Base-by-base conservation (phyloP, 2,329 filamentous ascomycete species). In the Pestalotiopsis sp. region DNA sequence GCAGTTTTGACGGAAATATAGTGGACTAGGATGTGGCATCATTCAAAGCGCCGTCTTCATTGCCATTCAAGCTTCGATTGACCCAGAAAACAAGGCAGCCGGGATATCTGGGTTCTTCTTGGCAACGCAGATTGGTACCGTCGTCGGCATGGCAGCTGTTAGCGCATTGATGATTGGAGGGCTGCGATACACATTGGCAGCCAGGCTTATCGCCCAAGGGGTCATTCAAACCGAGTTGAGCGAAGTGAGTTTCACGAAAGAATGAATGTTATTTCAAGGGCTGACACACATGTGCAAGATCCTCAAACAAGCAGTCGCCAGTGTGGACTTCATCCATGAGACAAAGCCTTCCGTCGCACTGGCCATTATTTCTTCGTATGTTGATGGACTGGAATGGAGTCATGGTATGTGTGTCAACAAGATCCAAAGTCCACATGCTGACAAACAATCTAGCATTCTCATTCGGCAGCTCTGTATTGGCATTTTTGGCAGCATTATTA, bases 1-100 rank as follows among this genome's bases (percentile, higher is more conserved):
- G 4, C 45, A 17, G 4, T 3, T 52, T n/a, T 17, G 17, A n/a
- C 20, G 25, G 57, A 25, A 7, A 13, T 2, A 23, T 39, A 77
- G 86, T 1, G 86, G 87, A 0, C 80, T 88, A 66, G 86, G 85
- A 0, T 82, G 82, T 0, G 86, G 86, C 0, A 80, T 86, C 41
- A 78, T 82, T 0, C 76, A 78, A 1, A 82, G 82, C 1, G 80
- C 85, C 0, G 77, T 82, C 0, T 88, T 88, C 70, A 81, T 88
- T 12, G 81, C 80, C 2, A 78, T 88, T 69, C 83, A 84, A 0
- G 80, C 84, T 3, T 80, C 81, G 14, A 77, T 88, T 1, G 76
- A 81, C 2, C 78, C 80, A 7, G 73, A 77, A 3, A 81, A 87
- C 41, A 80, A 85, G 23, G 86, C 85, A 0, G 82, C 87, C 68